Evolutionary conservation across 2,329 filamentous ascomycete species (phyloP), one percentile per base, ranked within the genome.

Genomic region (Fusarium veterinarium): DNA sequence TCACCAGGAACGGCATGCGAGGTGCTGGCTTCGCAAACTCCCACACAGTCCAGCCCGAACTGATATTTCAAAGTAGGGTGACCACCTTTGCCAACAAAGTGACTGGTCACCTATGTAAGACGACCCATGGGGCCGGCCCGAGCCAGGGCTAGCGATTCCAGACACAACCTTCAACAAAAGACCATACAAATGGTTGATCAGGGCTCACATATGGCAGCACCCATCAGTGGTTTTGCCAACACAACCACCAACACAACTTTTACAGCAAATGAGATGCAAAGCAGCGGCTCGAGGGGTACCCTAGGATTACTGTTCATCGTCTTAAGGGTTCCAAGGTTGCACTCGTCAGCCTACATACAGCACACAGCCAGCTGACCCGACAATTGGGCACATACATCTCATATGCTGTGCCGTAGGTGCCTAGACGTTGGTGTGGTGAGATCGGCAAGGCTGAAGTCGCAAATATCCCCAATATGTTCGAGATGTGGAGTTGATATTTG

Each of bases 51-150:
- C 55, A 61, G 53, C 38, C 56, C 49, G 63, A 72, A 75, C 67
- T 66, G 63, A 51, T 66, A 42, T 37, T 56, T 40, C 41, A 44
- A 55, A 55, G 49, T 42, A 72, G 63, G 52, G 62, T 64, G 59
- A 63, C 67, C 67, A 71, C 55, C 60, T 68, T 61, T 51, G 68
- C 60, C 56, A 55, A 31, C 48, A 68, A 77, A 64, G 33, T 76
- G 76, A 78, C 57, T 52, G 64, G 68, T 77, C 76, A 77, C 57
- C 59, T 56, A 70, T 76, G 73, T 72, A 74, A 70, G 70, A 56
- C 73, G 58, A 71, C 75, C 75, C 76, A 76, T 78, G 76, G 75
- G 76, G 51, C 76, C 76, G 76, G 76, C 75, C 76, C 76, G 76
- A 77, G 76, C 73, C 75, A 76, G 60, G 56, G 48, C 56, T 55